Base-by-base conservation (phyloP, 495 filamentous ascomycete species). In the Penicillium angulare region DNA sequence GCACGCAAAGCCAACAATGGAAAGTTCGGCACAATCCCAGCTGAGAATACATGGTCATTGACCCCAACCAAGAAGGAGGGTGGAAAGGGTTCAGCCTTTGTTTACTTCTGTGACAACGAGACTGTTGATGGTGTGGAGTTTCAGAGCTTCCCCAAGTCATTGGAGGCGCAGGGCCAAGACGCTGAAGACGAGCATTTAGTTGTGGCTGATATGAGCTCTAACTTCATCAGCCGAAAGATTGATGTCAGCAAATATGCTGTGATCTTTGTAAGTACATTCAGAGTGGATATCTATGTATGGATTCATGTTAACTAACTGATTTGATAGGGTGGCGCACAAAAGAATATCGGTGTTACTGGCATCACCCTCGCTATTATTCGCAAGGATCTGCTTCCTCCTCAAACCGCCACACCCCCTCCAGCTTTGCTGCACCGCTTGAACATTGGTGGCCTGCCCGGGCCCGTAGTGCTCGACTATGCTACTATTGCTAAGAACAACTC, bases 31-130 rank as follows among this genome's bases (percentile, higher is more conserved):
- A 82, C 71, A 51, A 96, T 97, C 35, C 86, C 92, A 0, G 73
- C 81, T 8, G 85, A 90, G 67, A 77, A 77, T 45, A 78, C 76
- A 10, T 97, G 92, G 92, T 85, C 76, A 9, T 75, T 95, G 50
- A 90, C 83, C 44, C 78, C 82, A 18, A 78, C 80, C 21, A 79
- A 69, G 60, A 52, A 59, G 43, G 65, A 74, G 35, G 73, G 71
- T 24, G 76, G 77, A 6, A 74, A 72, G 34, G 74, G 63, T 21
- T 68, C 86, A n/a, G 87, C 90, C 1, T 78, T 92, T 63, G 85
- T 91, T 5, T 97, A 97, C 70, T 89, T 83, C 60, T 97, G 92
- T 69, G 89, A 93, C 67, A 97, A 97, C 55, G 92, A 97, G 60
- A 73, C 72, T 5, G 74, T 77, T 7, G 92, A 96, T 67, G 92